These are phyloP conservation scores for Yamadazyma paraphyllophila DNA, from an alignment of 805 yeast species.

Conservation along the genomic window DNA sequence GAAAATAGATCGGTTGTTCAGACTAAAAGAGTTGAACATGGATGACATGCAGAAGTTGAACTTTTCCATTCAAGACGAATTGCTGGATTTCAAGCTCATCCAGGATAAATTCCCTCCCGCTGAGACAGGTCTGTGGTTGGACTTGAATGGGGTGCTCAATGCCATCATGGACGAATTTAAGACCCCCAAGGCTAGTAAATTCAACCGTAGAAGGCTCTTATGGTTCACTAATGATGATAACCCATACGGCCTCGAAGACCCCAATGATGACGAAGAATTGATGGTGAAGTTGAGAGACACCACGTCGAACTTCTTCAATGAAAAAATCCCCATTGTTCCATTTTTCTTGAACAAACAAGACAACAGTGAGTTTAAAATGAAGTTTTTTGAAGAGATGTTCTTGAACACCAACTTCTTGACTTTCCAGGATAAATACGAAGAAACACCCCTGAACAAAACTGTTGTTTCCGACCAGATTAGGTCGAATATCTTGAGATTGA, in stretches of 20 bases:
- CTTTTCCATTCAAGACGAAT: conserved; percentile 47
- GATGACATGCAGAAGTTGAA: conserved; percentile 55
- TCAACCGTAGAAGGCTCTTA: conserved; percentile 58
- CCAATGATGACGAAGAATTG: conserved; percentile 24
- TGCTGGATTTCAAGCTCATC: conserved; percentile 9
- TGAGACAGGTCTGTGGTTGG: conserved; percentile 1
- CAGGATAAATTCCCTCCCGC: conserved; percentile 13
- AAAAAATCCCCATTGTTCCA: conserved; percentile 57
- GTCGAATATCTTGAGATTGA: conserved; percentile 50
- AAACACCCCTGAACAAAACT: conserved; percentile 3
- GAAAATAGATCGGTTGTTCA: conserved; percentile 51
- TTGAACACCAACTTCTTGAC: conserved; percentile 47
- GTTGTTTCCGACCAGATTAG: conserved; percentile 43
- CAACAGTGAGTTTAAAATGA: conserved; percentile 29
- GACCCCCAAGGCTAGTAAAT: conserved; percentile 36
- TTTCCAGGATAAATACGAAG: conserved; percentile 2
- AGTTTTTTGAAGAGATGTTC: conserved; percentile 55
- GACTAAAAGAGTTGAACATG: conserved; percentile 53
- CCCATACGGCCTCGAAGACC: conserved; percentile 46
- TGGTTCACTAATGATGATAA: conserved; percentile 73
- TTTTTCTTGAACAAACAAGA: conserved; percentile 48
- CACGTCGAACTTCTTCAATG: conserved; percentile 58
- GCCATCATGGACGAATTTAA: conserved; percentile 56
- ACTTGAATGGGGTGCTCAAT: conserved; percentile 43
- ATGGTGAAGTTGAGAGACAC: conserved; percentile 53